Evolutionary conservation across 331 rosid genomes (phyloP).

Genomic region (Ulmus americana): DNA sequence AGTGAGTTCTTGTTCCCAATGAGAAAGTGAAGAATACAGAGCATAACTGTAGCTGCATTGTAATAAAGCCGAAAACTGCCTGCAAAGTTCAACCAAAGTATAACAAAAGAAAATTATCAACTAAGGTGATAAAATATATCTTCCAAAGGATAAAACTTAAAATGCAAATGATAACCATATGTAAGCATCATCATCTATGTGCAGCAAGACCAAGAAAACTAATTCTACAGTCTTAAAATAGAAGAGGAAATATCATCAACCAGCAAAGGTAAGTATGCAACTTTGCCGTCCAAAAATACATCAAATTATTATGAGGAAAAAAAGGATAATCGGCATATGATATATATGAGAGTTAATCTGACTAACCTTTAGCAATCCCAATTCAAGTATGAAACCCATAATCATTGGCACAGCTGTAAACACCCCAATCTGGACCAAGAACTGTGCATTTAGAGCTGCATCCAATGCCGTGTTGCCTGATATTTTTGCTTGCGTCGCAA

Average conservation of each 20-base stretch:
- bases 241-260: not conserved
- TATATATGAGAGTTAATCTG: not conserved
- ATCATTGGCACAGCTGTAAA: conserved; percentile 95
- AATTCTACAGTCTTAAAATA: not conserved
- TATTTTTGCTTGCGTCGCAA: conserved; percentile 44
- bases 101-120: conserved; percentile 3
- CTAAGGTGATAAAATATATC: not conserved
- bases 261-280: not conserved
- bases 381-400: conserved; percentile 88
- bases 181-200: not conserved
- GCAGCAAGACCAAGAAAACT: not conserved
- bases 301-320: not conserved
- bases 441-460: conserved; percentile 91
- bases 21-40: conserved; percentile 98
- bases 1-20: conserved; percentile 91
- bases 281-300: not conserved
- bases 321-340: not conserved
- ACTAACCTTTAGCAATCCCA: conserved; percentile 80
- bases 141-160: not conserved
- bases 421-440: conserved; percentile 92
- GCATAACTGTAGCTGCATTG: conserved; percentile 96
- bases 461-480: conserved; percentile 73
- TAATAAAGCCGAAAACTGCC: conserved; percentile 90
- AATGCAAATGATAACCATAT: not conserved
- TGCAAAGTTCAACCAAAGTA: conserved; percentile 37